Evolutionary conservation across 768 basidiomycete genomes (phyloP), one percentile per base, ranked within the genome.

Genomic region (Russula emetica): DNA sequence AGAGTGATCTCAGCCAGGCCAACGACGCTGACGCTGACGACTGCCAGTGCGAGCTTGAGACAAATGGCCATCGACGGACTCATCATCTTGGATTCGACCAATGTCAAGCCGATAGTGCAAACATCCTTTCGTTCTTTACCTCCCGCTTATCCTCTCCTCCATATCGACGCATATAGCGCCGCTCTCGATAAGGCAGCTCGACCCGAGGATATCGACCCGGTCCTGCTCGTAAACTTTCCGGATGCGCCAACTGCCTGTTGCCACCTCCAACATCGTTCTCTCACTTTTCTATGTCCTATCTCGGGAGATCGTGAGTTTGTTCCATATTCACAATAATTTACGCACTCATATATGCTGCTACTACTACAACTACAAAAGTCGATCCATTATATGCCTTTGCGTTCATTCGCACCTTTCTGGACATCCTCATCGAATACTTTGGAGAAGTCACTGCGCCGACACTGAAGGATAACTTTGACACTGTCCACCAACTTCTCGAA

Each of bases 401-500:
- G 0, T 97, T 96, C 72, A 73, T 97, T 32, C 85, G 91, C 71
- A 85, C 89, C 1, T 95, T 98, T 72, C 75, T 90, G 42, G 87
- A 91, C 56, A 88, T 95, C 52, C 76, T 98, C 51, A 78, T 80
- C 55, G 92, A 96, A 64, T 98, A 98, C 72, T 86, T 97, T 67
- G 94, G 92, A 1, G 82, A 85, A n/a, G 79, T 95, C 26, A 91
- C 88, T 36, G 84, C 90, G 28, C 81, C 83, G 6, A 86, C 84
- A 2, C 76, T 98, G 67, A 90, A 86, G 69, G 94, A 97, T 64
- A 92, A 96, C 73, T 96, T 97, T 74, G 95, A 98, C 71, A 84
- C 92, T 28, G 94, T 97, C 8, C 96, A 98, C 71, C 94, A 96
- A 91, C 83, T 98, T 20, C 81, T 97, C 34, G 95, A 96, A 76